Percentiles rank a stretch among this genome's conserved stretches.
phyloP scores from a whole-genome alignment of 768 basidiomycete species.

The Pleurotus giganteus region DNA sequence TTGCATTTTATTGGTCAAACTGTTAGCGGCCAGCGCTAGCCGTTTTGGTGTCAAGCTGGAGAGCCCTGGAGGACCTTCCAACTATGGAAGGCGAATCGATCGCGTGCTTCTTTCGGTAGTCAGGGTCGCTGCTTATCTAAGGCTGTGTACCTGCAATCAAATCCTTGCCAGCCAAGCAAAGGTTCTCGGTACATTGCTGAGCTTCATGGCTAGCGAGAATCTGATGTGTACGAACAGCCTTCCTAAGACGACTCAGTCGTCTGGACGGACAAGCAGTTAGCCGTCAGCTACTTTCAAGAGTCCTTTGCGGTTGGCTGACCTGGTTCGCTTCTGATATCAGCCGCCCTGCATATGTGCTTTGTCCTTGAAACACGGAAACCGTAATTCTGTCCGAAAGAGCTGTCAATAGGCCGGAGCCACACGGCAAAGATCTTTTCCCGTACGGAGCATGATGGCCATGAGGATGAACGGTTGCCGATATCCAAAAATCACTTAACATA shows the following conservation, averaged over 20 bases:
- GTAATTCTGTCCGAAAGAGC: background rate
- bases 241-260: too few relatives aligned
- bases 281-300: background rate
- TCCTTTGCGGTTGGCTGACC: background rate
- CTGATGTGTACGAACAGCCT: too few relatives aligned
- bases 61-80: background rate
- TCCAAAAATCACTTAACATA: background rate
- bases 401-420: background rate
- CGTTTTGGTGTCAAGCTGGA: slow-evolving; percentile 4
- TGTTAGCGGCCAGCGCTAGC: slow-evolving; percentile 7
- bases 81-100: background rate
- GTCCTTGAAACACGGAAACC: slow-evolving; percentile 10
- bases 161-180: background rate
- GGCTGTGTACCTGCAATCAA: slow-evolving; percentile 1
- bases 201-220: too few relatives aligned
- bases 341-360: background rate
- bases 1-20: slow-evolving; percentile 1
- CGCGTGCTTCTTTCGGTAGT: slow-evolving; percentile 5
- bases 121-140: slow-evolving; percentile 3
- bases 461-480: too few relatives aligned
- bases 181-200: too few relatives aligned
- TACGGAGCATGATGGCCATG: too few relatives aligned
- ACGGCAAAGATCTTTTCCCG: background rate
- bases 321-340: background rate
- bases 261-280: background rate